Conservation (phyloP, 2,329 filamentous ascomycete species). For the Colletotrichum higginsianum region DNA sequence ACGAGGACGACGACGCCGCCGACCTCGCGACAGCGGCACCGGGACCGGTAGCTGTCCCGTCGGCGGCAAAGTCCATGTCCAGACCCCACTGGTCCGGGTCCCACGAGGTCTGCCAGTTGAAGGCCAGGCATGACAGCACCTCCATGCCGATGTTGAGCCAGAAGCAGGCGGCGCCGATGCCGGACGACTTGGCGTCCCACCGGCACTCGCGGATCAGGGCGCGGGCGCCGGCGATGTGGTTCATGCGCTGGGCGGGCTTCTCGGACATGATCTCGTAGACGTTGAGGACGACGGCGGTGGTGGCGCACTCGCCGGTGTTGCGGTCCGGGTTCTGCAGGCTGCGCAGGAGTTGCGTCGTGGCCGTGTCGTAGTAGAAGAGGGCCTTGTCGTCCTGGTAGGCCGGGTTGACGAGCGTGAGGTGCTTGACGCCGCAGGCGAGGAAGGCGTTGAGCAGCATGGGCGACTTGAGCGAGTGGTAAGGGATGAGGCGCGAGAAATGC, state of each 20-base stretch:
- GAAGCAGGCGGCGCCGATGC: conserved; percentile 90
- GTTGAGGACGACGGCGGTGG: conserved; percentile 89
- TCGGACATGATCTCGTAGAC: conserved; percentile 96
- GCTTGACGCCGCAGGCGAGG: conserved; percentile 88
- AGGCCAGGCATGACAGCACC: conserved; percentile 87
- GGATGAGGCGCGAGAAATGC: conserved; percentile 88
- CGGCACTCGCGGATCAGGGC: conserved; percentile 90
- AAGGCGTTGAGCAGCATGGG: conserved; percentile 93
- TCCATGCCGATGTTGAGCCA: conserved; percentile 96
- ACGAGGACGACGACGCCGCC: conserved; percentile 51
- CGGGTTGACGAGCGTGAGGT: conserved; percentile 80
- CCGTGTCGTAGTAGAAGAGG: conserved; percentile 86
- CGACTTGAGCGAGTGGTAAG: conserved; percentile 84
- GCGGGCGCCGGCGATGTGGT: conserved; percentile 87
- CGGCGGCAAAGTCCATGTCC: conserved; percentile 76
- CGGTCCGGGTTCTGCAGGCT: conserved; percentile 87
- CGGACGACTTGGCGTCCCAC: conserved; percentile 85
- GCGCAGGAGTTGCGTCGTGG: conserved; percentile 82
- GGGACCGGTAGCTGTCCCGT: conserved; percentile 27
- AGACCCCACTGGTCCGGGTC: conserved; percentile 92
- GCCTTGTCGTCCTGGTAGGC: conserved; percentile 83
- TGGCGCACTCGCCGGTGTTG: conserved; percentile 87
- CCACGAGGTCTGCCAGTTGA: conserved; percentile 90
- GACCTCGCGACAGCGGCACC: conserved; percentile 54
- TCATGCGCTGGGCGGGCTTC: conserved; percentile 84